Conservation (phyloP, 306 rosid species). For the Ceratonia siliqua region DNA sequence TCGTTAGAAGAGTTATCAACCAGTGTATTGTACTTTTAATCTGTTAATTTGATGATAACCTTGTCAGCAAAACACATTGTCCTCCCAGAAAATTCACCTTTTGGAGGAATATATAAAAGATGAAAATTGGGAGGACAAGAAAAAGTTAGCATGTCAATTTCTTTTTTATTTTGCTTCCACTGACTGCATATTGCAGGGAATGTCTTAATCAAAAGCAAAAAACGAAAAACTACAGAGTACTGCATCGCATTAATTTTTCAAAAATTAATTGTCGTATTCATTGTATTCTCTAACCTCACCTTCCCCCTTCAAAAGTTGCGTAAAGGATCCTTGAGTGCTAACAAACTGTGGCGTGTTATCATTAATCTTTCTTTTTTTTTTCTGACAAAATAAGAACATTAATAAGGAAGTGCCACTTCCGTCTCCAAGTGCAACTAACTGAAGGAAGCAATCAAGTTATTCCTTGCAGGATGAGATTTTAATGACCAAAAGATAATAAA, state of each 20-base stretch:
- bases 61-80: neutral
- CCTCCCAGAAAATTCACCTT: neutral
- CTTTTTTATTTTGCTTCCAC: slow-evolving; percentile 29
- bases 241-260: slow-evolving; percentile 6
- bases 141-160: slow-evolving; percentile 31
- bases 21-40: neutral
- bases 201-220: slow-evolving; percentile 25
- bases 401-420: neutral
- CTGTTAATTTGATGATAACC: too few relatives aligned
- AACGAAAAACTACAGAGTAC: neutral
- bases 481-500: neutral
- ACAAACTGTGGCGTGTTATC: neutral
- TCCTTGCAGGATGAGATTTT: slow-evolving; percentile 1
- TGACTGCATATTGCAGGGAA: slow-evolving; percentile 32
- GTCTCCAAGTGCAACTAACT: neutral
- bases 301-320: neutral
- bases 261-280: neutral
- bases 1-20: neutral
- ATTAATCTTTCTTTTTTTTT: neutral
- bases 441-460: slow-evolving; percentile 10
- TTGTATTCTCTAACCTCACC: slow-evolving; percentile 7
- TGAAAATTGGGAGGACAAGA: neutral
- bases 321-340: neutral
- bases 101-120: neutral
- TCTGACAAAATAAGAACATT: neutral